Evolutionary conservation across 1,284 basidiomycete genomes (phyloP).

Genomic region (Rhodotorula sp.): DNA sequence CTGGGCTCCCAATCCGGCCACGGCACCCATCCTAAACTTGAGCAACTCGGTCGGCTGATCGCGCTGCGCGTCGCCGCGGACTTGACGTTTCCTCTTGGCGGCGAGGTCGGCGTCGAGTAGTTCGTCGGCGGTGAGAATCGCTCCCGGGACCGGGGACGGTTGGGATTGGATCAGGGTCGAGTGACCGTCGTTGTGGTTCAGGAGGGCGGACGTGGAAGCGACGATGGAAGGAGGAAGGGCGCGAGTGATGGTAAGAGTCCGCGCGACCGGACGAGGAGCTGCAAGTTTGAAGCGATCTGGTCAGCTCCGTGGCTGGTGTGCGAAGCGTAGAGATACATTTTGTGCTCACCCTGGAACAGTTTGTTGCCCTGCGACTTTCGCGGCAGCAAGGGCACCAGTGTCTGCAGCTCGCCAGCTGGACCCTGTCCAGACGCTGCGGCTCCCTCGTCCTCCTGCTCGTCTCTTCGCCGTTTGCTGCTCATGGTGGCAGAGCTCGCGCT

Average conservation of each 20-base stretch:
- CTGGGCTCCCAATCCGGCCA: conserved; percentile 9
- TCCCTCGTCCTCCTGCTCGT: background rate
- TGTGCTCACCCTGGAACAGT: conserved; percentile 28
- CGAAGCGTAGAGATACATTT: background rate
- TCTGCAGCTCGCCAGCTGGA: conserved; percentile 20
- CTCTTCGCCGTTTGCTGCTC: conserved; percentile 15
- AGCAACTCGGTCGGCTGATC: conserved; percentile 29
- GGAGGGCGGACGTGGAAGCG: conserved; percentile 11
- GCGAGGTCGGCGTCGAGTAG: conserved; percentile 12
- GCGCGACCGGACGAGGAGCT: conserved; percentile 33
- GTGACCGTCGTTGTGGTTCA: conserved; percentile 10
- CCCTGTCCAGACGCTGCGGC: background rate
- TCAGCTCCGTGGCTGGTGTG: background rate
- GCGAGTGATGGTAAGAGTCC: conserved; percentile 27
- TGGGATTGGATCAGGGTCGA: conserved; percentile 38
- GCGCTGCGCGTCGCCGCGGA: conserved; percentile 2
- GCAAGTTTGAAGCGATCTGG: background rate
- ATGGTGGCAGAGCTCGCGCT: background rate
- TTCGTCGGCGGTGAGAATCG: conserved; percentile 32
- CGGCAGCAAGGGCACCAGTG: conserved; percentile 29
- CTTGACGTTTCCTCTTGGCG: conserved; percentile 14
- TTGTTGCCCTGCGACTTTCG: conserved; percentile 28
- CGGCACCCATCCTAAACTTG: conserved; percentile 17
- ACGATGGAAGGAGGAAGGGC: conserved; percentile 21
- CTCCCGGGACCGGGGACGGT: conserved; percentile 38